Evolutionary conservation across 768 basidiomycete species (phyloP).

Genomic region (Pulveroboletus sp.): DNA sequence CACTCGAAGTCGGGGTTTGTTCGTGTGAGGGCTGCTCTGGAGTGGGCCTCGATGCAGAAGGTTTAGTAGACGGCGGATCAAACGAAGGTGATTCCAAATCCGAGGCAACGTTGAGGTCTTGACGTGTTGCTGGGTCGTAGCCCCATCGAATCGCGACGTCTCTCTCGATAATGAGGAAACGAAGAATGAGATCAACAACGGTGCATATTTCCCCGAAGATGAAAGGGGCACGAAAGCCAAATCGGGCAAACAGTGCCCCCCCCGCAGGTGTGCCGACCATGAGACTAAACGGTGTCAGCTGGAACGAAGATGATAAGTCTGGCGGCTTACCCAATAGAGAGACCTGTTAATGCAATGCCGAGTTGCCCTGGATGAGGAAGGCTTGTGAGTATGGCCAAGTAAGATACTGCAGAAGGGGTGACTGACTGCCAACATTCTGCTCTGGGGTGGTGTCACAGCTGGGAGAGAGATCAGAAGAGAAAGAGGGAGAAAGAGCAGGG

Average conservation of each 20-base stretch:
- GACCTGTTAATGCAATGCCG: conserved; percentile 55
- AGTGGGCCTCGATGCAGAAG: neutral
- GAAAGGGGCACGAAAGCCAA: conserved; percentile 60
- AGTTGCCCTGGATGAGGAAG: conserved; percentile 42
- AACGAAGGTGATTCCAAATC: conserved; percentile 5
- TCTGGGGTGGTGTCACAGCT: conserved; percentile 57
- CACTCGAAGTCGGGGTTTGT: neutral
- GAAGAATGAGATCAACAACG: conserved; percentile 46
- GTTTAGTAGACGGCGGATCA: neutral
- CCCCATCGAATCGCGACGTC: conserved; percentile 47
- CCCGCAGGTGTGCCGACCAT: conserved; percentile 56
- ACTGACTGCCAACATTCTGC: conserved; percentile 45
- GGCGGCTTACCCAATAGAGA: conserved; percentile 46
- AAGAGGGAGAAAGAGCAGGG: neutral
- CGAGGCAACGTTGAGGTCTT: neutral
- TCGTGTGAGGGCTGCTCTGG: neutral
- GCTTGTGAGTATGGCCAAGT: neutral
- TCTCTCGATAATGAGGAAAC: conserved; percentile 54
- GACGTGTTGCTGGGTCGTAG: conserved; percentile 35
- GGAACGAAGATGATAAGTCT: neutral
- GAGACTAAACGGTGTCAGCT: conserved; percentile 31
- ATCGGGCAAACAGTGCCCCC: conserved; percentile 47
- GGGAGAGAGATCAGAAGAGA: conserved; percentile 10
- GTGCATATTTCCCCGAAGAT: conserved; percentile 47
- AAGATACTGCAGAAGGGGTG: neutral